Percentiles rank a stretch among this genome's conserved stretches.
phyloP scores from a whole-genome alignment of 108 stramenopile species.

The Mediolabrus comicus region DNA sequence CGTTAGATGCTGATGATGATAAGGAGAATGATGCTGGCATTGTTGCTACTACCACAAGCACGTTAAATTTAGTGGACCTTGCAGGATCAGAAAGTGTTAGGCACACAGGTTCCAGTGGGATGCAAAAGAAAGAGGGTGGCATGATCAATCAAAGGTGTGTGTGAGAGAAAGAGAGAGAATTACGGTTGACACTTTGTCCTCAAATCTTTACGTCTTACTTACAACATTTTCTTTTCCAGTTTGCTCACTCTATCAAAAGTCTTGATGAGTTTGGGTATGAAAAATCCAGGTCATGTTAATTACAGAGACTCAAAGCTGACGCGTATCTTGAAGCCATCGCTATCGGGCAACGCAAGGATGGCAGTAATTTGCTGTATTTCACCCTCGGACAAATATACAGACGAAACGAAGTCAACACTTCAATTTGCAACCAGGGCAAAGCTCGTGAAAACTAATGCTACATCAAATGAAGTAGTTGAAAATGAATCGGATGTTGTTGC shows the following conservation, averaged over 20 bases:
- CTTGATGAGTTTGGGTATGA: conserved; percentile 56
- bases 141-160: conserved; percentile 94
- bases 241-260: conserved; percentile 79
- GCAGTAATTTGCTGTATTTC: conserved; percentile 88
- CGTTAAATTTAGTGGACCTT: conserved; percentile 83
- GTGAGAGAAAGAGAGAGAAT: background rate
- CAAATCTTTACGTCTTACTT: background rate
- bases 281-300: conserved; percentile 77
- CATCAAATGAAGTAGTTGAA: conserved; percentile 90
- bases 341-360: conserved; percentile 87
- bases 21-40: conserved; percentile 40
- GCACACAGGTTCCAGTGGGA: conserved; percentile 88
- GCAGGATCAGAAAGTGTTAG: conserved; percentile 91
- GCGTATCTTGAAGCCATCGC: conserved; percentile 94
- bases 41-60: conserved; percentile 38
- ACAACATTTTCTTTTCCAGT: conserved; percentile 5
- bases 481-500: conserved; percentile 46
- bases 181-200: background rate
- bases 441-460: conserved; percentile 99
- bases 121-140: conserved; percentile 96
- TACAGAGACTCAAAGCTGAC: conserved; percentile 99
- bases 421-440: conserved; percentile 98
- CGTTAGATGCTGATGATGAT: conserved; percentile 2
- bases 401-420: conserved; percentile 97
- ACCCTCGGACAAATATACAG: conserved; percentile 95